Base-by-base conservation (phyloP, 768 basidiomycete species). In the Gloeophyllum trabeum region DNA sequence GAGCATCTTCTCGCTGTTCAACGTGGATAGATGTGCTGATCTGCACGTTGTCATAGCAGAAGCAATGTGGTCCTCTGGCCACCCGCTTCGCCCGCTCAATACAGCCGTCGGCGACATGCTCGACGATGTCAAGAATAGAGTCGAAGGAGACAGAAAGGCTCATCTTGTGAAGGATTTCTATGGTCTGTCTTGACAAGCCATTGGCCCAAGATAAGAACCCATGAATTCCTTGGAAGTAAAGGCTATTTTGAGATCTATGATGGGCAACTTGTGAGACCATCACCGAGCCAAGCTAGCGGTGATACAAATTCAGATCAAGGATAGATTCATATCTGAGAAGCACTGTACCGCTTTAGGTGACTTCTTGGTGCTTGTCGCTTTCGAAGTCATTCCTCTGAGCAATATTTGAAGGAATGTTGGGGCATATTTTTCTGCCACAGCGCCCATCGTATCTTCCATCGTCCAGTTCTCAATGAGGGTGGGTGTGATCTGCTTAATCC, bases 1-100 rank as follows among this genome's bases (percentile, higher is more conserved):
- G 51, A 2, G 51, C 48, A n/a, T 45, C 40, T 2, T 48, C 45
- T 1, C 44, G 38, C 42, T 65, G 59, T 43, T 65, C 60, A 16
- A 62, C 49, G 32, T 49, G 53, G 14, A 56, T 62, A 1, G 62
- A 62, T 1, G 48, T 54, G 0, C 46, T 53, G 21, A 60, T 40
- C 30, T 61, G 58, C 38, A 60, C 50, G 46, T 63, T 64, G 30
- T 54, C 52, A 21, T 44, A 51, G 22, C 45, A 41, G 3, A 48
- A 12, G n/a, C 35, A 22, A 35, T 52, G 45, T 1, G n/a, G n/a
- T n/a, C n/a, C n/a, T n/a, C 20, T 10, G 4, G 26, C 28, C 2
- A 50, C 19, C 0, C 22, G 21, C 5, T 2, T 10, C 18, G 43
- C 43, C 4, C 16, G 7, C 4, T 39, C 5, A 21, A 47, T 25